Base-by-base conservation (phyloP, 371 early-diverging fungal species). In the Coemansia sp. region DNA sequence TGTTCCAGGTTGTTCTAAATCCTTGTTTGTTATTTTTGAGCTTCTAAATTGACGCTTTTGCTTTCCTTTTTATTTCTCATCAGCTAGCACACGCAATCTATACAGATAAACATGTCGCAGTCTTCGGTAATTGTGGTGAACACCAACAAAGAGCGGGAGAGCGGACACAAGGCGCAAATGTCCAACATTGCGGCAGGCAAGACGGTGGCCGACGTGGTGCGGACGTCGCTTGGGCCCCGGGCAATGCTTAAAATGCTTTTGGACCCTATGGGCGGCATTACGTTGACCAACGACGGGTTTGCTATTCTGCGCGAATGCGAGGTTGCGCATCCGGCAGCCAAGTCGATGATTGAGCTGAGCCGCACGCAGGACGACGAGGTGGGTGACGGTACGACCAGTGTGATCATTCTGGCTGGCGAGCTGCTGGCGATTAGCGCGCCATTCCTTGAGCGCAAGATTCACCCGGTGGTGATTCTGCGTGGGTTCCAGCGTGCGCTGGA, bases 281-380 rank as follows among this genome's bases (percentile, higher is more conserved):
- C 99, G 33, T 83, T 99, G 72, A 99, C 99, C 59, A 99, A 99
- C 85, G 99, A 99, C 82, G 99, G 99, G 67, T 98, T 99, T 83
- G 95, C 99, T 21, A 99, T 99, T 69, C 86, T 99, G 70, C 89
- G 99, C 81, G 99, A 99, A 85, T 91, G 97, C 79, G 99, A 99
- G 85, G 99, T 99, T 23, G 93, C 96, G 42, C 99, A 99, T 85
- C 99, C 99, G 48, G 99, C 99, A 54, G 99, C 99, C 51, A 99
- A 99, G 84, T 93, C 93, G 72, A 94, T 99, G 93, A 97, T 99
- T 78, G 99, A 99, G 82, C 90, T 99, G 51, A 93, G 96, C 40
- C 88, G 99, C 82, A 99, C 99, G 62, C 99, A 99, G 87, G 99
- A 99, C 86, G 99, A 99, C 83, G 99, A 99, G 84, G 99, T 99